These are phyloP conservation scores for Ottelia alismoides DNA, from an alignment of 106 monocot species.

Conservation along the genomic window DNA sequence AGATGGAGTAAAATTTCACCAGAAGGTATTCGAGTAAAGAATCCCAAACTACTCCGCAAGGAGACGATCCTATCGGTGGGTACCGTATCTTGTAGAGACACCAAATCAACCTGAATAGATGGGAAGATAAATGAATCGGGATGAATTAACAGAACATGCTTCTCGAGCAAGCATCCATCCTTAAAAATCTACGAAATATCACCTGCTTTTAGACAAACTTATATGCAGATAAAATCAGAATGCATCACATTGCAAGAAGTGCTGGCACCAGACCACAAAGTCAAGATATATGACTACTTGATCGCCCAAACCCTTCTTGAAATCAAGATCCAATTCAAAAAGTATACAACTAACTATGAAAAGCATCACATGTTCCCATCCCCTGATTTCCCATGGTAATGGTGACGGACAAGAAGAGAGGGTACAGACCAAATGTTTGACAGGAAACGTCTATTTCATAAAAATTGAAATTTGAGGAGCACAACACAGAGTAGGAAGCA, in stretches of 20 bases:
- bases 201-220: background rate
- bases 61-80: slow-evolving; percentile 56
- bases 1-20: slow-evolving; percentile 69
- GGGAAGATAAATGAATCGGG: background rate
- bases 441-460: background rate
- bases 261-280: background rate
- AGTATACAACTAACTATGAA: too few species aligned
- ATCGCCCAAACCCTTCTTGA: too few species aligned
- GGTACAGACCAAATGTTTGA: background rate
- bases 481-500: too few species aligned
- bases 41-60: slow-evolving; percentile 42
- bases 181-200: background rate
- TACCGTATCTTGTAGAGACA: slow-evolving; percentile 69
- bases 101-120: slow-evolving; percentile 45
- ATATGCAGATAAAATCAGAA: background rate
- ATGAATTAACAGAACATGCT: background rate
- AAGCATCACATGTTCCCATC: too few species aligned
- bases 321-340: too few species aligned
- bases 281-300: too few species aligned
- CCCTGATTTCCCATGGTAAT: too few species aligned
- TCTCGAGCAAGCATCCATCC: background rate
- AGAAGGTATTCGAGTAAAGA: slow-evolving; percentile 23
- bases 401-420: too few species aligned
- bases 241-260: background rate
- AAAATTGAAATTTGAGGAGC: background rate